These are phyloP conservation scores for Clonostachys chloroleuca DNA, from an alignment of 2,329 filamentous ascomycete genomes.

Conservation along the genomic window DNA sequence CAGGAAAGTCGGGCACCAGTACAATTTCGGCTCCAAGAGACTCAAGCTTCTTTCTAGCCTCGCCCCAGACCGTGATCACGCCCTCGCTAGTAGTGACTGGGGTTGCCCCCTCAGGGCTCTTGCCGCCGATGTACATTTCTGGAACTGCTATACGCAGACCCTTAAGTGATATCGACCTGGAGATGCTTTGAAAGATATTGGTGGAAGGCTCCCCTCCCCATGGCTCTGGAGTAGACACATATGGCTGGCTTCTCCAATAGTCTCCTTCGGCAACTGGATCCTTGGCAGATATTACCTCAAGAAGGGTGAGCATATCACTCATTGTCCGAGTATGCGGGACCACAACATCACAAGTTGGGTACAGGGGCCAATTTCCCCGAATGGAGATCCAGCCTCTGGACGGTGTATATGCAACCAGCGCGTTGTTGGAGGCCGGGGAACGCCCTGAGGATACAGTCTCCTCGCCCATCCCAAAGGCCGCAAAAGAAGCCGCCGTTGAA, in stretches of 20 bases:
- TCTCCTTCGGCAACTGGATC: conserved; percentile 38
- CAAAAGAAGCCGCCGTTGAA: conserved; percentile 43
- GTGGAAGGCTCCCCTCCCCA: conserved; percentile 14
- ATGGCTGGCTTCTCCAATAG: conserved; percentile 49
- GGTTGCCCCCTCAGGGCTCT: conserved; percentile 10
- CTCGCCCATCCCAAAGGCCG: conserved; percentile 45
- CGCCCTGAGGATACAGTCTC: conserved; percentile 54
- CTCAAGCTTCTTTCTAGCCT: conserved; percentile 27
- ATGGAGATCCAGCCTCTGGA: conserved; percentile 46
- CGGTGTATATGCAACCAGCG: conserved; percentile 49
- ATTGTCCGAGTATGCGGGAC: conserved; percentile 48
- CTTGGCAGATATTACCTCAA: conserved; percentile 38
- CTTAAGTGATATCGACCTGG: conserved; percentile 19
- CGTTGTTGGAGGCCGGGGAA: conserved; percentile 52
- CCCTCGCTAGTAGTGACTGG: conserved; percentile 8
- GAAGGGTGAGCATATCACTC: conserved; percentile 40
- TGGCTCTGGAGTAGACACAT: conserved; percentile 29
- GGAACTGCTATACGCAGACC: conserved; percentile 44
- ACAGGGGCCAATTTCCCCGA: conserved; percentile 50
- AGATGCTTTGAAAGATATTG: conserved; percentile 22
- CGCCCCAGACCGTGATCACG: conserved; percentile 17
- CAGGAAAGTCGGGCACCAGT: conserved; percentile 34
- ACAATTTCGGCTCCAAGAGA: conserved; percentile 32
- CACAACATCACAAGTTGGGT: conserved; percentile 49
- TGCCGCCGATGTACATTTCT: conserved; percentile 41